Conservation (phyloP, 768 basidiomycete genomes). For the Mycena olivaceomarginata region DNA sequence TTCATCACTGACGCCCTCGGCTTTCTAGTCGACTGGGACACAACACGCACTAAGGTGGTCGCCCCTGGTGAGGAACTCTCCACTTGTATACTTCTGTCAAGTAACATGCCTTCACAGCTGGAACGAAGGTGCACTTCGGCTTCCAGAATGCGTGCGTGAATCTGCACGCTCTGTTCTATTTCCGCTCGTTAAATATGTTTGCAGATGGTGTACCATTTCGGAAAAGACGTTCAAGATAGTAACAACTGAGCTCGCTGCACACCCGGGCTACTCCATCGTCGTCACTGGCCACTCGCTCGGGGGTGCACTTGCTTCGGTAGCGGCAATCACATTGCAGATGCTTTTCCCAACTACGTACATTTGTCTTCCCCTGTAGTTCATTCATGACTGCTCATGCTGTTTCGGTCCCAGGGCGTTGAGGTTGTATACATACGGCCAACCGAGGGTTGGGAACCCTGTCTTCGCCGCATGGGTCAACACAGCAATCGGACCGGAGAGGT, state of each 20-base stretch:
- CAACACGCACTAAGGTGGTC: slow-evolving; percentile 12
- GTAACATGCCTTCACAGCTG: slow-evolving; percentile 7
- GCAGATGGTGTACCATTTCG: slow-evolving; percentile 57
- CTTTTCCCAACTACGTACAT: slow-evolving; percentile 50
- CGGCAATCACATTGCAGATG: slow-evolving; percentile 55
- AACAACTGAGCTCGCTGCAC: slow-evolving; percentile 50
- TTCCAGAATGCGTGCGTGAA: slow-evolving; percentile 33
- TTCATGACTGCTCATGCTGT: too few relatives aligned
- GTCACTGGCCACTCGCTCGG: slow-evolving; percentile 65
- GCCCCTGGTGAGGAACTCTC: slow-evolving; percentile 30
- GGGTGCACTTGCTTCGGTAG: slow-evolving; percentile 62
- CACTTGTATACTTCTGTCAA: neutral
- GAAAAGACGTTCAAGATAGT: slow-evolving; percentile 53
- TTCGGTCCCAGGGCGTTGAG: too few relatives aligned
- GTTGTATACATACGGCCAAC: too few relatives aligned
- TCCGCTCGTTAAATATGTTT: neutral
- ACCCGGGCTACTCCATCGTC: slow-evolving; percentile 58
- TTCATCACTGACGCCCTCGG: slow-evolving; percentile 39
- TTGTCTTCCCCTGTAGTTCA: too few relatives aligned
- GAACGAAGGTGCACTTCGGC: slow-evolving; percentile 32
- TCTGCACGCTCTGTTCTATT: neutral
- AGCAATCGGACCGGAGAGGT: too few relatives aligned
- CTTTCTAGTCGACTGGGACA: slow-evolving; percentile 37
- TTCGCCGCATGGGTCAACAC: too few relatives aligned
- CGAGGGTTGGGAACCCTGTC: too few relatives aligned